Evolutionary conservation across 257 asterid genomes (phyloP).

Genomic region (Linaria vulgaris): DNA sequence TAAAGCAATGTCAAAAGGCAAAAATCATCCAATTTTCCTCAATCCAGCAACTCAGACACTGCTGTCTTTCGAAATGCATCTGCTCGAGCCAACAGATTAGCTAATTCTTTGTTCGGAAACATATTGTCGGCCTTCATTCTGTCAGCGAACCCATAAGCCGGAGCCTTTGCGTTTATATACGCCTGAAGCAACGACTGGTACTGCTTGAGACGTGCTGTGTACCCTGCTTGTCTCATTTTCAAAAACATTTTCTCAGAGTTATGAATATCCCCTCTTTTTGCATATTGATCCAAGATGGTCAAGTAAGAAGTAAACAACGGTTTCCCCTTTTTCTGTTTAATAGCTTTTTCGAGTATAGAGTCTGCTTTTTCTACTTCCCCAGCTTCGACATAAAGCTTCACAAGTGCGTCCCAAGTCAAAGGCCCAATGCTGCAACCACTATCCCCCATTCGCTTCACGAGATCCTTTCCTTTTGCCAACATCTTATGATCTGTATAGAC

Average conservation of each 20-base stretch:
- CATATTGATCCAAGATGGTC: conserved; percentile 54
- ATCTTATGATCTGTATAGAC: conserved; percentile 60
- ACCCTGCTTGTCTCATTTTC: conserved; percentile 57
- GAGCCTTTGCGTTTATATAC: conserved; percentile 58
- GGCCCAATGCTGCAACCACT: conserved; percentile 39
- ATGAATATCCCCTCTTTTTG: conserved; percentile 66
- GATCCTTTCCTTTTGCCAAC: conserved; percentile 72
- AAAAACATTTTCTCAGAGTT: conserved; percentile 67
- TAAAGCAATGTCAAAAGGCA: not conserved
- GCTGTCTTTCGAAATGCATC: conserved; percentile 47
- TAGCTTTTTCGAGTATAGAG: conserved; percentile 52
- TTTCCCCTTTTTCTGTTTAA: conserved; percentile 31
- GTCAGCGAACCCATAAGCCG: conserved; percentile 61
- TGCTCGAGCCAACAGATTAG: conserved; percentile 37
- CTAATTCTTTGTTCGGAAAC: conserved; percentile 44
- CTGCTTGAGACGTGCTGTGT: conserved; percentile 29
- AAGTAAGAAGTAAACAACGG: conserved; percentile 50
- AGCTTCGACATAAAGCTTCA: conserved; percentile 58
- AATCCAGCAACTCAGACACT: conserved; percentile 52
- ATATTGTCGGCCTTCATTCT: conserved; percentile 67
- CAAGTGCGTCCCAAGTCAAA: conserved; percentile 62
- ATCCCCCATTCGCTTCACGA: conserved; percentile 56
- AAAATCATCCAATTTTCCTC: conserved; percentile 14
- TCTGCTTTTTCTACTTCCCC: conserved; percentile 80
- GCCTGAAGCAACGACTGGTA: conserved; percentile 57